These are phyloP conservation scores for Vigna radiata DNA, from an alignment of 306 rosid species.

Conservation along the genomic window DNA sequence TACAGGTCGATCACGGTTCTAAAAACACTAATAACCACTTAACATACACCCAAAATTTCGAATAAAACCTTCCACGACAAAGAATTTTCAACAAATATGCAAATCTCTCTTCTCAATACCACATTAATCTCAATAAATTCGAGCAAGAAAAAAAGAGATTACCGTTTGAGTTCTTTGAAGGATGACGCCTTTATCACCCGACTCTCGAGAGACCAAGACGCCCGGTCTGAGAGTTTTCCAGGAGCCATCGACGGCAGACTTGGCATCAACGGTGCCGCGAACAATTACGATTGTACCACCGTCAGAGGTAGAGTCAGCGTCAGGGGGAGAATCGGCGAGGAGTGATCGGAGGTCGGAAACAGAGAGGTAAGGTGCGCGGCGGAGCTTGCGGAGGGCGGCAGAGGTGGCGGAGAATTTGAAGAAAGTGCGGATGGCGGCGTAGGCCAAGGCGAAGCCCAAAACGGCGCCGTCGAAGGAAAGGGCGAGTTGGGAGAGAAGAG, in stretches of 20 bases:
- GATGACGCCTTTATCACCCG: constrained; percentile 76
- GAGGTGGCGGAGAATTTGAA: constrained; percentile 56
- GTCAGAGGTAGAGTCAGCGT: constrained; percentile 26
- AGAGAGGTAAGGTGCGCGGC: constrained; percentile 61
- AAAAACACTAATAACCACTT: background rate
- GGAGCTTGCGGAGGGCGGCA: constrained; percentile 66
- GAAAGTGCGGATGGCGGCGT: constrained; percentile 68
- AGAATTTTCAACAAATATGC: background rate
- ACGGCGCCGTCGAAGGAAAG: constrained; percentile 87
- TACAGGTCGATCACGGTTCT: background rate
- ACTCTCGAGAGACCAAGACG: constrained; percentile 62
- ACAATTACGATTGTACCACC: constrained; percentile 56
- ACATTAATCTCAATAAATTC: background rate
- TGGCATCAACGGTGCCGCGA: constrained; percentile 81
- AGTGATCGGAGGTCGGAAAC: constrained; percentile 87
- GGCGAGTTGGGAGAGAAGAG: constrained; percentile 73
- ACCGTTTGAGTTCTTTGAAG: constrained; percentile 83
- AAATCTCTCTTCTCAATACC: background rate
- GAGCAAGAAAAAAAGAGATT: background rate
- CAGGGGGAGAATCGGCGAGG: constrained; percentile 36
- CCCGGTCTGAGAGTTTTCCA: constrained; percentile 60
- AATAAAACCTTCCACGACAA: constrained; percentile 8
- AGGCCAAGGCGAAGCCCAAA: constrained; percentile 73
- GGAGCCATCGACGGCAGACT: constrained; percentile 61
- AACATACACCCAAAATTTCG: background rate